Conservation (phyloP, 768 basidiomycete species). For the Auriscalpium orientale region DNA sequence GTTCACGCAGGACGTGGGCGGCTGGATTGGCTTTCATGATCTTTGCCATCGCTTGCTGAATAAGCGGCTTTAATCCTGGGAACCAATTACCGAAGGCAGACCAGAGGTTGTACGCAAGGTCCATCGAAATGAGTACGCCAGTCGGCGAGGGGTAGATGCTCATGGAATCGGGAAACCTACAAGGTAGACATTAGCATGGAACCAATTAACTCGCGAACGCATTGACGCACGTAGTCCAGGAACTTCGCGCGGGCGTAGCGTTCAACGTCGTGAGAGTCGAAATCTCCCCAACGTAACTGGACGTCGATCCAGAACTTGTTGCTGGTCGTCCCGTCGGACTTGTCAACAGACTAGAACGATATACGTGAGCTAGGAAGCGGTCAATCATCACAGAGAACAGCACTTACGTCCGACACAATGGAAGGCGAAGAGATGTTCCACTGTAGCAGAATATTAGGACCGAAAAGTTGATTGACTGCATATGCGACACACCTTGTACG, state of each 20-base stretch:
- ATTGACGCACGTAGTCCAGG: conserved; percentile 77
- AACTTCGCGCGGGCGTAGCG: conserved; percentile 98
- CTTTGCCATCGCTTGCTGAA: conserved; percentile 99
- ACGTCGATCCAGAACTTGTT: conserved; percentile 99
- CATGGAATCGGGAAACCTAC: conserved; percentile 91
- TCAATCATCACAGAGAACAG: neutral
- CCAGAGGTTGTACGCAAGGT: conserved; percentile 96
- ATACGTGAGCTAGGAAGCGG: conserved; percentile 5
- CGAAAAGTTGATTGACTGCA: neutral
- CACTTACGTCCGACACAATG: conserved; percentile 81
- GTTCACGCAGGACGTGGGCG: conserved; percentile 93
- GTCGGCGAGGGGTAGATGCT: conserved; percentile 99
- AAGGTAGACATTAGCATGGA: conserved; percentile 1
- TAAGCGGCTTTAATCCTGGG: conserved; percentile 95
- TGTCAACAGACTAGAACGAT: conserved; percentile 70
- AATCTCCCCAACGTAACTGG: conserved; percentile 95
- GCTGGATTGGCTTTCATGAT: conserved; percentile 99
- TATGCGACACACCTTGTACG: conserved; percentile 54
- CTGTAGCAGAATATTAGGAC: conserved; percentile 28
- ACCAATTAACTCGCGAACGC: neutral
- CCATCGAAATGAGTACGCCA: conserved; percentile 98
- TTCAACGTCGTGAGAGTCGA: conserved; percentile 98
- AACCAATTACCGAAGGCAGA: conserved; percentile 99
- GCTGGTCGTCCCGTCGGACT: conserved; percentile 93
- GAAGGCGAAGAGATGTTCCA: conserved; percentile 98